phyloP scores from a whole-genome alignment of 2,329 filamentous ascomycete species.

The Magnaporthiopsis incrustans region DNA sequence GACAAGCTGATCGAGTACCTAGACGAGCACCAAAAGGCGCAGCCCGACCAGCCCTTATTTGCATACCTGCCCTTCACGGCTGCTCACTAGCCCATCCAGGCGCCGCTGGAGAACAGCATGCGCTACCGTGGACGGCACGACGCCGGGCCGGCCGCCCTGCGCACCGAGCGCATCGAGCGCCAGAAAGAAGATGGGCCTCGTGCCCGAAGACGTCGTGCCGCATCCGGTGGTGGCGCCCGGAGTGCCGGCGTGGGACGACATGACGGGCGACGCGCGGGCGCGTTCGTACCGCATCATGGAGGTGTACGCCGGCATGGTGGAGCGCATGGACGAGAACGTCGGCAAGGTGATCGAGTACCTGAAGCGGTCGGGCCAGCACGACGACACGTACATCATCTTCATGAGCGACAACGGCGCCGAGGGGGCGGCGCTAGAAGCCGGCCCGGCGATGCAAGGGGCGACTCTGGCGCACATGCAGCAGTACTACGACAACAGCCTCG shows the following conservation, averaged over 20 bases:
- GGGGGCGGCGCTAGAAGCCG: conserved; percentile 17
- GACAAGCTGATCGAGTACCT: conserved; percentile 44
- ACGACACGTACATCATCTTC: conserved; percentile 58
- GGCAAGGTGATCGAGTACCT: conserved; percentile 51
- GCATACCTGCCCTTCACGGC: conserved; percentile 53
- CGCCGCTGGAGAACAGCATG: conserved; percentile 43
- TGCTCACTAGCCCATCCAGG: conserved; percentile 56
- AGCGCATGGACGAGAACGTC: conserved; percentile 52
- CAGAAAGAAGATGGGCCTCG: conserved; percentile 47
- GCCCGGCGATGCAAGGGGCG: conserved; percentile 6
- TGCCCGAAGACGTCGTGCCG: conserved; percentile 39
- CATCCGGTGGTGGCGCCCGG: conserved; percentile 37
- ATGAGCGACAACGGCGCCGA: conserved; percentile 48
- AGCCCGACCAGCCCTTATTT: conserved; percentile 41
- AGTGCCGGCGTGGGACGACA: conserved; percentile 38
- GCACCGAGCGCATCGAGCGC: conserved; percentile 41
- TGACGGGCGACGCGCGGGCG: conserved; percentile 35
- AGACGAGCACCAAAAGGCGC: conserved; percentile 32
- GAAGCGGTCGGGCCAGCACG: conserved; percentile 45
- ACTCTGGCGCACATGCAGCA: conserved; percentile 23
- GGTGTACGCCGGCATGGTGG: conserved; percentile 56
- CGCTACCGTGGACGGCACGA: conserved; percentile 43
- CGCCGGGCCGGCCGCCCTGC: conserved; percentile 49
- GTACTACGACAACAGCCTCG: conserved; percentile 48
- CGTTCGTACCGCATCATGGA: conserved; percentile 50